Percentiles rank a stretch among this genome's conserved stretches.
These are phyloP conservation scores for Microsporum ferrugineum DNA, from an alignment of 2,329 filamentous ascomycete genomes.

Conservation along the genomic window DNA sequence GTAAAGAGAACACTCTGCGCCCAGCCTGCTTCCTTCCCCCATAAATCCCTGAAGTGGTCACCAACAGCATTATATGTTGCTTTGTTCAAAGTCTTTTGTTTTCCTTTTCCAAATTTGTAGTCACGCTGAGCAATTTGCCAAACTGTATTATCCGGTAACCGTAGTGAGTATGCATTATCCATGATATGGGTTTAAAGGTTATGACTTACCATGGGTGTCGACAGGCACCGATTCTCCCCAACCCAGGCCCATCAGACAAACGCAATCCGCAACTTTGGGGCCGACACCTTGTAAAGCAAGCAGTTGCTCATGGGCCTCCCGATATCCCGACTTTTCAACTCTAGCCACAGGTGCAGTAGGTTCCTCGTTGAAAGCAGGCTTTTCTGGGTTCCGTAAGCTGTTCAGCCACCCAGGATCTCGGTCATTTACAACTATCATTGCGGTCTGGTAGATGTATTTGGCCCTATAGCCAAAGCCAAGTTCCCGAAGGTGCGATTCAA, in stretches of 20 bases:
- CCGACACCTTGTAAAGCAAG: constrained; percentile 77
- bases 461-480: constrained; percentile 92
- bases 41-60: constrained; percentile 76
- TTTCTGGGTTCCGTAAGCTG: constrained; percentile 64
- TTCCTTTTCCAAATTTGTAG: constrained; percentile 79
- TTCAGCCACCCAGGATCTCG: constrained; percentile 66
- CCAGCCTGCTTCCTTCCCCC: constrained; percentile 93
- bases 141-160: constrained; percentile 39
- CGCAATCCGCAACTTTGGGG: constrained; percentile 93
- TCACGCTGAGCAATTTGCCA: constrained; percentile 97
- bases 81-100: constrained; percentile 76
- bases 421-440: constrained; percentile 57
- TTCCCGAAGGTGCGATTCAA: constrained; percentile 67
- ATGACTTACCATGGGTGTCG: constrained; percentile 62
- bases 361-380: constrained; percentile 46
- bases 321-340: constrained; percentile 51
- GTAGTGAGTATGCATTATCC: constrained; percentile 4
- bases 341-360: constrained; percentile 33
- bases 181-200: background rate
- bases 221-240: constrained; percentile 94
- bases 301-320: constrained; percentile 66
- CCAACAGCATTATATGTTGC: constrained; percentile 80
- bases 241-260: constrained; percentile 88
- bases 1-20: constrained; percentile 95
- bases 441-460: constrained; percentile 82